Conservation (phyloP, 805 yeast genomes). For the Barnettozyma siamensis region DNA sequence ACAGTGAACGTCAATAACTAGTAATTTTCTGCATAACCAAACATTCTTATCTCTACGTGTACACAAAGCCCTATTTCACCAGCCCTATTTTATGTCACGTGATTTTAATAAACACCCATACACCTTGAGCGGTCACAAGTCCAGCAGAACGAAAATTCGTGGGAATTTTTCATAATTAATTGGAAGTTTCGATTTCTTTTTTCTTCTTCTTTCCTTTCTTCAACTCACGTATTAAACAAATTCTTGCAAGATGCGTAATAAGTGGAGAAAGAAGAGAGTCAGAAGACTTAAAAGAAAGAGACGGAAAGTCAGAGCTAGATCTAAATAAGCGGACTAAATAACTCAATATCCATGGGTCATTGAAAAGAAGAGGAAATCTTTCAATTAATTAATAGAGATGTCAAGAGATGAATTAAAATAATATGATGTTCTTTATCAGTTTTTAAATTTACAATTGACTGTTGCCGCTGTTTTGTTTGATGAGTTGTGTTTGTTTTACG, state of each 20-base stretch:
- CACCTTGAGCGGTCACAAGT: slow-evolving; percentile 4
- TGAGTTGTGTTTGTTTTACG: background rate
- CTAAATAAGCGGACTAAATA: slow-evolving; percentile 70
- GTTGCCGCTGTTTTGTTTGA: background rate
- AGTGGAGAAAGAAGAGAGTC: slow-evolving; percentile 99
- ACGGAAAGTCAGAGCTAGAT: slow-evolving; percentile 99
- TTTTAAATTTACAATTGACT: background rate
- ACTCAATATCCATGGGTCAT: slow-evolving; percentile 1
- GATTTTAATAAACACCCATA: slow-evolving; percentile 3
- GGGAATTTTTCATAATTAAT: slow-evolving; percentile 13
- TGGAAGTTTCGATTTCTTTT: slow-evolving; percentile 16
- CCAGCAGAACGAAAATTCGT: background rate
- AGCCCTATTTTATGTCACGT: slow-evolving; percentile 14
- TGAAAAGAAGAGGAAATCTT: background rate
- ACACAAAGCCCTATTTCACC: no score
- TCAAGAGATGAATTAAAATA: background rate
- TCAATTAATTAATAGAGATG: background rate
- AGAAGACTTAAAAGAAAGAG: slow-evolving; percentile 99
- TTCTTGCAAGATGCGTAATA: slow-evolving; percentile 67
- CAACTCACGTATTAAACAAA: slow-evolving; percentile 20
- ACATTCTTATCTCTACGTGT: no score
- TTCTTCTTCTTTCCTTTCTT: slow-evolving; percentile 9
- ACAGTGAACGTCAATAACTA: no score
- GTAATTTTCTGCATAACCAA: no score
- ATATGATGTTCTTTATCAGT: background rate